Base-by-base conservation (phyloP, 257 asterid species). In the Jacaranda copaia region DNA sequence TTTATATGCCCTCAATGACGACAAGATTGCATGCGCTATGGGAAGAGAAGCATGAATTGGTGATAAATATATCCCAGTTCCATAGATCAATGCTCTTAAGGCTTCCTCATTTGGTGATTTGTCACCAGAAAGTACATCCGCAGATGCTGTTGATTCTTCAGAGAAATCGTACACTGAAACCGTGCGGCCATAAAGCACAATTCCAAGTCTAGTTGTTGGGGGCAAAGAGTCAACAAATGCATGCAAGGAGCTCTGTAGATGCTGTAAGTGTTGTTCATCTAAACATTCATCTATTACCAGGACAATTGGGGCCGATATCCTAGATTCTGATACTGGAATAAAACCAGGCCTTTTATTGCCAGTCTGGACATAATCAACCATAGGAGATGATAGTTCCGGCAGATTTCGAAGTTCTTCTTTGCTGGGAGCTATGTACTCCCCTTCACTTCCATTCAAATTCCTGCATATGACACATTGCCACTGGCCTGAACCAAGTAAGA, bases 401-500 rank as follows among this genome's bases (percentile, higher is more conserved):
- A 91, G 85, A 88, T 84, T 91, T 32, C 88, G 84, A 75, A 94
- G 93, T 73, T 91, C 97, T 73, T 86, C 96, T 85, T 84, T 92
- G 89, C 90, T 91, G 20, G 93, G 79, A 80, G 97, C 98, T 65
- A 89, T 78, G 83, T 91, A 94, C 80, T 92, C 95, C 57, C 99
- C 98, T 84, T 84, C 92, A 81, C 99, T 94, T 62, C 96, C 93
- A 83, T 92, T 94, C 83, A 95, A 79, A 78, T 84, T 90, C 70
- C 95, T 90, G 82, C 99, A 92, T 84, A 95, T 81, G 16, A 93
- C 91, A 75, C 99, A 95, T 78, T 92, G 99, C 99, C 99, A 95
- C 88, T 95, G 99, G 42, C 99, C 99, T 49, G 99, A 95, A 35
- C 90, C 99, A 53, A 84, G 83, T 81, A 95, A 86, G 76, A 91